phyloP scores from a whole-genome alignment of 108 stramenopile genomes.

The Nannochloropsis oceanica region DNA sequence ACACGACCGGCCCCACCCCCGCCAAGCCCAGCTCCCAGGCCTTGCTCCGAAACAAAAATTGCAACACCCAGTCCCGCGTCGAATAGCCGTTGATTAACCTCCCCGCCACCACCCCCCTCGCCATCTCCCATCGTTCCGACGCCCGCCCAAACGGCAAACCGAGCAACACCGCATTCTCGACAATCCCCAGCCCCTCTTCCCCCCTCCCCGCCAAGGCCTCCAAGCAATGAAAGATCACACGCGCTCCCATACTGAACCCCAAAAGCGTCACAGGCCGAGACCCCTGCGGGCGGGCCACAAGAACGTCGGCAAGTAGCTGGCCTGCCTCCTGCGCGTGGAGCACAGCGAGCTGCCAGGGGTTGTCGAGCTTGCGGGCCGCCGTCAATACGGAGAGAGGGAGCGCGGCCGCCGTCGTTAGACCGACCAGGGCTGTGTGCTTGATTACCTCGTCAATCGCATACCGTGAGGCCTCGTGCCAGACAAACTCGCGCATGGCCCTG shows the following conservation, averaged over 20 bases:
- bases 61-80: slow-evolving; percentile 69
- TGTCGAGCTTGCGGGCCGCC: slow-evolving; percentile 58
- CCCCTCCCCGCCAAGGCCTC: slow-evolving; percentile 54
- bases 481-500: slow-evolving; percentile 9
- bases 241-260: slow-evolving; percentile 85
- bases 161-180: slow-evolving; percentile 63
- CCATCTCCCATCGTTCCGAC: slow-evolving; percentile 63
- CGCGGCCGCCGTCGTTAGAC: slow-evolving; percentile 4
- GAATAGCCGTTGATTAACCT: slow-evolving; percentile 83
- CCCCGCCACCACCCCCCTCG: slow-evolving; percentile 65
- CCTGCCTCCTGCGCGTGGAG: slow-evolving; percentile 76
- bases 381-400: slow-evolving; percentile 7
- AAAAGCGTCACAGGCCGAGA: slow-evolving; percentile 75
- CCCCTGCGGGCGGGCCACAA: slow-evolving; percentile 56
- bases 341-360: slow-evolving; percentile 70
- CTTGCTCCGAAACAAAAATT: slow-evolving; percentile 56
- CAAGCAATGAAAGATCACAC: slow-evolving; percentile 75
- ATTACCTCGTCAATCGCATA: slow-evolving; percentile 5
- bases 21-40: slow-evolving; percentile 15
- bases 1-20: background rate
- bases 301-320: slow-evolving; percentile 61
- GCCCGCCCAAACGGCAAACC: slow-evolving; percentile 23
- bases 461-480: slow-evolving; percentile 9
- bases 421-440: slow-evolving; percentile 8
- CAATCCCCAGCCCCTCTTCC: slow-evolving; percentile 40